Base-by-base conservation (phyloP, 495 filamentous ascomycete species). In the Daldinia grandis region DNA sequence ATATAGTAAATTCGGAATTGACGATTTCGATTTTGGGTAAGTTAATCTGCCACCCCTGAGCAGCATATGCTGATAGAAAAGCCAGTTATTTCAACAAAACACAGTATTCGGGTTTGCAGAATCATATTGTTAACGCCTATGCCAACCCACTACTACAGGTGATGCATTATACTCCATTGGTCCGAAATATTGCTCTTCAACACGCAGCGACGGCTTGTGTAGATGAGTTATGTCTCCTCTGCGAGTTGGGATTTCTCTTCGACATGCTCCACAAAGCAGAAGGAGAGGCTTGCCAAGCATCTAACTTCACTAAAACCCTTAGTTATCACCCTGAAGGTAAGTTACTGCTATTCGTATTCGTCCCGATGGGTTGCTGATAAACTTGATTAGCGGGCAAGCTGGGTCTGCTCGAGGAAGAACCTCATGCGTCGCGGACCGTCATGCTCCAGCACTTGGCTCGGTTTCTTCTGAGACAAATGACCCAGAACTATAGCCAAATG, bases 231-330 rank as follows among this genome's bases (percentile, higher is more conserved):
- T 99, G 95, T 81, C 81, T 99, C 37, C 81, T 98, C 3, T 99
- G 95, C 80, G 96, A 99, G 78, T 80, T 98, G 76, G 95, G 95
- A 17, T 99, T 94, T 77, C 82, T 99, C 19, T 94, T 98, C 72
- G 95, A 99, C 75, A 99, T 99, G 95, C 84, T 99, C 33, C 92
- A 98, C 71, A 98, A 97, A 74, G 95, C 95, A 6, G 89, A 90
- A 71, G 95, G 94, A 1, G 89, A 92, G 61, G 95, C 94, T 66
- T 98, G 96, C 72, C 95, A 98, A 72, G 95, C 95, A n/a, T 97
- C 95, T 0, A 99, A 99, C 76, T 88, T 99, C 70, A 81, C 98
- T 37, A 95, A 93, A 79, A 91, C 94, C 0, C 90, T 98, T 70
- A 91, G 91, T 75, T 90, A 87, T 69, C 88, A 90, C 58, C 87